phyloP scores from a whole-genome alignment of 176 grass and related monocot species.

The Lolium multiflorum region DNA sequence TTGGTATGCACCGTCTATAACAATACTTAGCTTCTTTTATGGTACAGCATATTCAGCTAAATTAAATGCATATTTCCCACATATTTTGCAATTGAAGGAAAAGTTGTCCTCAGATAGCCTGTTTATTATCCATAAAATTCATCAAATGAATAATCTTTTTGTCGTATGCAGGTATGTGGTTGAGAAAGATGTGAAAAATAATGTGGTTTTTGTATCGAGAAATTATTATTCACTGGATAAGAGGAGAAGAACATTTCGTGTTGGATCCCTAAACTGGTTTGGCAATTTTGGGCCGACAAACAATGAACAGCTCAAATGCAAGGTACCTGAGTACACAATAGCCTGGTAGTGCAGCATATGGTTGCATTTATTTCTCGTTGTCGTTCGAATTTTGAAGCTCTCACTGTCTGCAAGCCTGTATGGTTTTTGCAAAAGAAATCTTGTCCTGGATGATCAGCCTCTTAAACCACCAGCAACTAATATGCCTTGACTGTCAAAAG shows the following conservation, averaged over 20 bases:
- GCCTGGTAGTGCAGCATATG: not conserved
- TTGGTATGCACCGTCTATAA: constrained; percentile 54
- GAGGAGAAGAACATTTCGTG: constrained; percentile 70
- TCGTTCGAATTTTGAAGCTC: not conserved
- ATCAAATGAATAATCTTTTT: not conserved
- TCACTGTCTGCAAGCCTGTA: not conserved
- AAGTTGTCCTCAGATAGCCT: not conserved
- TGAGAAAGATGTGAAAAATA: constrained; percentile 88
- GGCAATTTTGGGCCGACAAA: constrained; percentile 52
- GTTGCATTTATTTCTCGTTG: not conserved
- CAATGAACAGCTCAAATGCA: constrained; percentile 67
- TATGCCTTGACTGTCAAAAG: constrained; percentile 12
- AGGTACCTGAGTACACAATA: constrained; percentile 57
- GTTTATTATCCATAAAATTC: constrained; percentile 1
- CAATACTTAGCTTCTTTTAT: constrained; percentile 6
- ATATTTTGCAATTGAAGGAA: constrained; percentile 15
- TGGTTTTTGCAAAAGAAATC: not conserved
- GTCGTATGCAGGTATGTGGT: constrained; percentile 78
- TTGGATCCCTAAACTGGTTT: constrained; percentile 90
- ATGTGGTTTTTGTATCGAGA: constrained; percentile 94
- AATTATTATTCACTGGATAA: constrained; percentile 95
- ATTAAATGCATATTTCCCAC: constrained; percentile 24
- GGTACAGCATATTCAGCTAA: constrained; percentile 27
- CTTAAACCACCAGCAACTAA: not conserved
- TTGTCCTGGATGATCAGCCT: not conserved